phyloP scores from a whole-genome alignment of 495 filamentous ascomycete genomes.

The Niebla homalea region DNA sequence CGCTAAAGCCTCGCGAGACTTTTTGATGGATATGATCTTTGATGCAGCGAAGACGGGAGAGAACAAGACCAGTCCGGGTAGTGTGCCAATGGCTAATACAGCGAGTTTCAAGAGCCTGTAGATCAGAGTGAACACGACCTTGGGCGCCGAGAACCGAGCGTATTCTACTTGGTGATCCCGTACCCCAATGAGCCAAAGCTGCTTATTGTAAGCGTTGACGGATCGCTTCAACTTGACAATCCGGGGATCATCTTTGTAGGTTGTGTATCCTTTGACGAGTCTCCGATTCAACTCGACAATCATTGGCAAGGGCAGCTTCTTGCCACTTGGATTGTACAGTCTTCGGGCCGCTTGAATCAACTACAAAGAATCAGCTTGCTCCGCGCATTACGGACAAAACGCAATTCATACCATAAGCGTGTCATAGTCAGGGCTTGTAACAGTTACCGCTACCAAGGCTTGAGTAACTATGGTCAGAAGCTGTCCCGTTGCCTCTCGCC shows the following conservation, averaged over 20 bases:
- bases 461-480: constrained; percentile 80
- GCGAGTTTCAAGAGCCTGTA: constrained; percentile 68
- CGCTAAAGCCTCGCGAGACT: constrained; percentile 80
- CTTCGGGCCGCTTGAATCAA: constrained; percentile 86
- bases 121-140: constrained; percentile 61
- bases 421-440: constrained; percentile 89
- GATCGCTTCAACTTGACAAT: constrained; percentile 66
- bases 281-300: constrained; percentile 94
- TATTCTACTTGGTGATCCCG: constrained; percentile 95
- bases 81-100: constrained; percentile 62
- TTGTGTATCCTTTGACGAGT: constrained; percentile 79
- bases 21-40: constrained; percentile 80
- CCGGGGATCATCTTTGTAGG: constrained; percentile 82
- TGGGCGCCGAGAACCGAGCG: constrained; percentile 63
- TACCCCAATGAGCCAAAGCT: constrained; percentile 71
- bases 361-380: constrained; percentile 30
- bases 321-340: constrained; percentile 85
- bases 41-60: constrained; percentile 80
- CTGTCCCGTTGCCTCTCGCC: constrained; percentile 69
- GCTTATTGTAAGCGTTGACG: constrained; percentile 77
- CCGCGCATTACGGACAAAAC: not conserved
- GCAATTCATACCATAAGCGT: constrained; percentile 63
- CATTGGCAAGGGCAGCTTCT: constrained; percentile 85
- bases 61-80: constrained; percentile 82
- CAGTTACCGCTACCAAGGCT: constrained; percentile 74